Base-by-base conservation (phyloP, 1,284 basidiomycete genomes). In the Uromyces viciae-fabae region DNA sequence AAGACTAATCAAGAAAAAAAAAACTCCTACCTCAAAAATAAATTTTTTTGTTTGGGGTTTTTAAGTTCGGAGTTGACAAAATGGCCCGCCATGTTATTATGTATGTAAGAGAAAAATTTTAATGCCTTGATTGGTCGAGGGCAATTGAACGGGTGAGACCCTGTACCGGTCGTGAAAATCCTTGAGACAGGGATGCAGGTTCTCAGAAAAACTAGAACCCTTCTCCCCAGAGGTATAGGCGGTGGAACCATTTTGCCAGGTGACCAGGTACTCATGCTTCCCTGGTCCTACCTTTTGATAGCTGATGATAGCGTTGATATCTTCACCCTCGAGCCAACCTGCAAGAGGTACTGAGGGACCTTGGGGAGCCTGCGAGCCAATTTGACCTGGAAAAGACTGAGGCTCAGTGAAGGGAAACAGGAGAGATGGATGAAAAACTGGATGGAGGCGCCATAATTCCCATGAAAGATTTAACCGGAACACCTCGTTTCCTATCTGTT, bases 191-290 rank as follows among this genome's bases (percentile, higher is more conserved):
- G 64, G 40, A 43, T 68, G 64, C 3, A 68, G 22, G 15, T 14
- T 43, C 28, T 38, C 14, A 3, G 64, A 42, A 43, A 68, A 43
- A 19, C 17, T 25, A 11, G 40, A 38, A 0, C 64, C 40, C 62
- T n/a, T 2, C 42, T 66, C 68, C 68, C 68, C 43, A 14, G 68
- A 49, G 17, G 43, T 28, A 49, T 72, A 42, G 14, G 69, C 69
- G 5, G 46, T 33, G 0, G 69, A 72, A 28, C 69, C 69, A 2
- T 43, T 43, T 0, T 15, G 69, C 69, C 69, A 72, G n/a, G 19
- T 0, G 0, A 72, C 7, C 8, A 72, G 36, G n/a, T 72, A 72
- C 19, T 68, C 64, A 28, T 68, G 64, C 0, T 43, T 0, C 15
- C n/a, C 15, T 28, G n/a, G n/a, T n/a, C n/a, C 25, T 3, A 42